These are phyloP conservation scores for Lactifluus echinatus DNA, from an alignment of 768 basidiomycete species.

Conservation along the genomic window DNA sequence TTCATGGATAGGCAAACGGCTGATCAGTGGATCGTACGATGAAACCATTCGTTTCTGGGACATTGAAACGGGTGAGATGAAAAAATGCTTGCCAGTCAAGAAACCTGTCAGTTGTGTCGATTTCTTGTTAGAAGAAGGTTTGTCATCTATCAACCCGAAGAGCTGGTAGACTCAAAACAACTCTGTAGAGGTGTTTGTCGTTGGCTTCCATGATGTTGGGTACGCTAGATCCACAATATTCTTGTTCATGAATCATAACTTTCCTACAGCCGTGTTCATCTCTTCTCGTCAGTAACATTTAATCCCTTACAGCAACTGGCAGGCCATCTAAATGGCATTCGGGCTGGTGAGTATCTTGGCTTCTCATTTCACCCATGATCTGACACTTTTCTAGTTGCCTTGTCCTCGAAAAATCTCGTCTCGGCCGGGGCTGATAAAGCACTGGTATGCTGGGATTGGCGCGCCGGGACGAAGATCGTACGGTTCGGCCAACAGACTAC, in stretches of 20 bases:
- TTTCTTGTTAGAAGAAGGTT: slow-evolving; percentile 73
- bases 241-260: neutral
- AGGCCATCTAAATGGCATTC: slow-evolving; percentile 82
- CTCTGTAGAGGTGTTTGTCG: slow-evolving; percentile 71
- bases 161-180: neutral
- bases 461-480: slow-evolving; percentile 80
- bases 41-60: slow-evolving; percentile 94
- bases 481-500: slow-evolving; percentile 91
- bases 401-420: slow-evolving; percentile 78
- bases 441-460: slow-evolving; percentile 85
- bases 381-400: slow-evolving; percentile 42
- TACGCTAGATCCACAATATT: slow-evolving; percentile 28
- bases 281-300: slow-evolving; percentile 81
- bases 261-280: slow-evolving; percentile 62
- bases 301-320: slow-evolving; percentile 76
- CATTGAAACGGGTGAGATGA: slow-evolving; percentile 53
- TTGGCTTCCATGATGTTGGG: slow-evolving; percentile 91
- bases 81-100: slow-evolving; percentile 75
- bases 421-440: slow-evolving; percentile 74
- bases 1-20: slow-evolving; percentile 44
- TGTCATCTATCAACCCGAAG: slow-evolving; percentile 12
- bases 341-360: slow-evolving; percentile 41
- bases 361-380: neutral
- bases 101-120: slow-evolving; percentile 89
- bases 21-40: slow-evolving; percentile 88